Percentiles rank a stretch among this genome's conserved stretches.
Evolutionary conservation across 2,329 filamentous ascomycete genomes (phyloP).

Genomic region (Trichoderma sp.): DNA sequence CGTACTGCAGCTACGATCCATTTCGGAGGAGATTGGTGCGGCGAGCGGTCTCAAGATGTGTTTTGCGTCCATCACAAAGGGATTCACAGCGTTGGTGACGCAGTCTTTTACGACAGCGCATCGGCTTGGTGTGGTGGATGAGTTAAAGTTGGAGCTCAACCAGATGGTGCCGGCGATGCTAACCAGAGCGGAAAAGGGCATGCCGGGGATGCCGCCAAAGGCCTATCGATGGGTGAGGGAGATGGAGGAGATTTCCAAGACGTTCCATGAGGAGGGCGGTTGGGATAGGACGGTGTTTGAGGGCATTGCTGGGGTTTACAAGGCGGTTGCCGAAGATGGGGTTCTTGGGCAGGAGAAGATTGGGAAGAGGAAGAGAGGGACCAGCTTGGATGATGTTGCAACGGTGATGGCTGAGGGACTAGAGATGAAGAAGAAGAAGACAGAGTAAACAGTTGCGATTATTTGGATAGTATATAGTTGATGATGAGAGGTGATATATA

Average conservation of each 20-base stretch:
- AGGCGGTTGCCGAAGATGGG: constrained; percentile 58
- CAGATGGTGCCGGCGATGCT: constrained; percentile 48
- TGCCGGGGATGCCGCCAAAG: constrained; percentile 66
- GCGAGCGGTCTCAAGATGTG: constrained; percentile 65
- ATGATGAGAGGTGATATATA: background rate
- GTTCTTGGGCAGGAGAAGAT: constrained; percentile 59
- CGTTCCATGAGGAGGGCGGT: constrained; percentile 63
- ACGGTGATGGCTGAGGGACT: constrained; percentile 47
- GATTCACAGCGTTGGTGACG: constrained; percentile 66
- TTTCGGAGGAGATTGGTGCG: constrained; percentile 50
- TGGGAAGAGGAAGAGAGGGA: constrained; percentile 54
- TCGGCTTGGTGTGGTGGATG: constrained; percentile 58
- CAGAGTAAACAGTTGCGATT: background rate
- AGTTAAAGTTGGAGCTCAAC: constrained; percentile 56
- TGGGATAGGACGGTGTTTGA: constrained; percentile 57
- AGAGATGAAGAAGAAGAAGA: constrained; percentile 43
- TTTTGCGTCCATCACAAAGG: constrained; percentile 61
- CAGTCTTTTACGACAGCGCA: constrained; percentile 70
- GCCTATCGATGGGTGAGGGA: constrained; percentile 76
- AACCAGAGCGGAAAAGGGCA: constrained; percentile 46
- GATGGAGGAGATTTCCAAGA: constrained; percentile 72
- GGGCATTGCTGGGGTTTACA: constrained; percentile 61
- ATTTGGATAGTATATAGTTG: background rate
- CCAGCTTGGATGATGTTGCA: constrained; percentile 58
- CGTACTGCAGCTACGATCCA: constrained; percentile 48